phyloP scores from a whole-genome alignment of 129 eudicot species.

The Helichrysum umbraculigerum region DNA sequence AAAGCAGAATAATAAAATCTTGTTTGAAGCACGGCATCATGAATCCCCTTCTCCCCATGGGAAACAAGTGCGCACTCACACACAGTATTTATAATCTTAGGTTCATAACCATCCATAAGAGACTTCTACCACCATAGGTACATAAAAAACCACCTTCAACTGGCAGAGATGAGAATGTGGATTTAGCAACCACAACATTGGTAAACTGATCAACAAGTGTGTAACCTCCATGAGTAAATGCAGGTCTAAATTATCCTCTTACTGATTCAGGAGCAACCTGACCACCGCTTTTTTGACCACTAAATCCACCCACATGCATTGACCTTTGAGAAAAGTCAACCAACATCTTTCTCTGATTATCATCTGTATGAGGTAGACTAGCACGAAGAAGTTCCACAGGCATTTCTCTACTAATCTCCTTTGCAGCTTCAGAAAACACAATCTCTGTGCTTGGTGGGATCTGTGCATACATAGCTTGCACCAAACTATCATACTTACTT shows the following conservation, averaged over 20 bases:
- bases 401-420: constrained; percentile 76
- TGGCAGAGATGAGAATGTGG: constrained; percentile 28
- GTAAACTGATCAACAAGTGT: neutral
- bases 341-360: constrained; percentile 69
- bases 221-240: neutral
- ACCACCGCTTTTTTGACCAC: constrained; percentile 69
- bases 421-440: constrained; percentile 64
- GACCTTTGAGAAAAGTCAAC: constrained; percentile 77
- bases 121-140: constrained; percentile 32
- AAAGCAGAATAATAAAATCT: constrained; percentile 8
- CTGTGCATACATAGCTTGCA: constrained; percentile 65
- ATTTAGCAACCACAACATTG: neutral
- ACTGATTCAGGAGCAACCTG: constrained; percentile 72
- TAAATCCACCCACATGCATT: constrained; percentile 69
- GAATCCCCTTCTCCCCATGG: neutral
- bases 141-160: constrained; percentile 35
- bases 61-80: constrained; percentile 3
- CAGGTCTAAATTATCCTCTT: constrained; percentile 41
- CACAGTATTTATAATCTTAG: constrained; percentile 10
- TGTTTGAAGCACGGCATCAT: constrained; percentile 12
- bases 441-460: constrained; percentile 43
- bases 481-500: constrained; percentile 74
- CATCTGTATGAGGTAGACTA: constrained; percentile 93
- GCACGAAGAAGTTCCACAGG: constrained; percentile 93
- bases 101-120: constrained; percentile 8